phyloP scores from a whole-genome alignment of 2,329 filamentous ascomycete genomes.

The Botrytis squamosa region DNA sequence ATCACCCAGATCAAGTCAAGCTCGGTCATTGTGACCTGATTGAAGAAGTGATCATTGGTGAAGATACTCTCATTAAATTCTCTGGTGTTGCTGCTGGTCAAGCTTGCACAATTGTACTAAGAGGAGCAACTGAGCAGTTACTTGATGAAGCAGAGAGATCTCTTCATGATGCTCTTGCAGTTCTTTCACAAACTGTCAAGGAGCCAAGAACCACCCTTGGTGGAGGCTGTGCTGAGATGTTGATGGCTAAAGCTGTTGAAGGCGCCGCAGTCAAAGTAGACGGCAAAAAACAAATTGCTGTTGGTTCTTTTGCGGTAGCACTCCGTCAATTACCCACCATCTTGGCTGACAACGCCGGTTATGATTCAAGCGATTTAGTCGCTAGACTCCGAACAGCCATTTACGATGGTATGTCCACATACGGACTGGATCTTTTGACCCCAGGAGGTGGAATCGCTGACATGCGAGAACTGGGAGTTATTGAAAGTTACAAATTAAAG shows the following conservation, averaged over 20 bases:
- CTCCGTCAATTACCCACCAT: slow-evolving; percentile 94
- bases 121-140: slow-evolving; percentile 93
- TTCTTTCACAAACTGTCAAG: slow-evolving; percentile 93
- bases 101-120: slow-evolving; percentile 94
- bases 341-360: slow-evolving; percentile 92
- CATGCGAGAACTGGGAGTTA: slow-evolving; percentile 92
- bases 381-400: slow-evolving; percentile 88
- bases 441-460: slow-evolving; percentile 91
- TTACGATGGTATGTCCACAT: slow-evolving; percentile 90
- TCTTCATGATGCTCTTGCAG: slow-evolving; percentile 91
- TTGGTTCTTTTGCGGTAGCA: slow-evolving; percentile 84
- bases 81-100: slow-evolving; percentile 91
- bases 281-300: slow-evolving; percentile 94
- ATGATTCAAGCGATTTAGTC: slow-evolving; percentile 93
- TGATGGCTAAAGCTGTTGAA: slow-evolving; percentile 98
- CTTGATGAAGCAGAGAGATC: slow-evolving; percentile 96
- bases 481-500: slow-evolving; percentile 99
- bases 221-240: slow-evolving; percentile 95
- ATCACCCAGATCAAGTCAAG: slow-evolving; percentile 96
- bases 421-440: slow-evolving; percentile 83
- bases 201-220: slow-evolving; percentile 93
- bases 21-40: slow-evolving; percentile 93
- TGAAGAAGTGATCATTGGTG: slow-evolving; percentile 96
- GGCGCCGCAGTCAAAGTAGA: slow-evolving; percentile 89
- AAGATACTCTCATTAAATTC: slow-evolving; percentile 96